These are phyloP conservation scores for Sporothrix phasma DNA, from an alignment of 2,329 filamentous ascomycete genomes.

Conservation along the genomic window DNA sequence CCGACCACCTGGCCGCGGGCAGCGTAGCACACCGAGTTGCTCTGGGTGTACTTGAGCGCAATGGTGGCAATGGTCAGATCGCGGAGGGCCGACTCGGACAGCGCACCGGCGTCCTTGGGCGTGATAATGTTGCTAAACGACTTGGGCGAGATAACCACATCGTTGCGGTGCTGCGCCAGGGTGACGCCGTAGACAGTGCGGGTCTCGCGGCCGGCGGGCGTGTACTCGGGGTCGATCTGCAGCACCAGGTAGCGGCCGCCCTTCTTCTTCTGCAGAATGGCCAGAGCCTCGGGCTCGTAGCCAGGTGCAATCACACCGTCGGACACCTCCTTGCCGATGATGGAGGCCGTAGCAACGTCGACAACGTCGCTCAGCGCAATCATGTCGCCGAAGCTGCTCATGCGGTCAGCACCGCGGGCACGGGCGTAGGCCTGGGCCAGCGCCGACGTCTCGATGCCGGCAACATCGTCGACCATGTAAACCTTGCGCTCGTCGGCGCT, in stretches of 20 bases:
- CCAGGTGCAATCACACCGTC: conserved; percentile 91
- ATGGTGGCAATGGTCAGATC: conserved; percentile 94
- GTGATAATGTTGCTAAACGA: conserved; percentile 81
- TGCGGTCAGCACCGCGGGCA: conserved; percentile 89
- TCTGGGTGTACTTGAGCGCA: conserved; percentile 96
- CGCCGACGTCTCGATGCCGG: conserved; percentile 72
- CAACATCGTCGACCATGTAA: conserved; percentile 96
- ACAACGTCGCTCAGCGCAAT: conserved; percentile 88
- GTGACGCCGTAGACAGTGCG: conserved; percentile 85
- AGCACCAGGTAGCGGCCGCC: conserved; percentile 92
- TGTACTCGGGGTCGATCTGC: conserved; percentile 83
- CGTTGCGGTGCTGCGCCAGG: conserved; percentile 85
- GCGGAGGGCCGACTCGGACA: conserved; percentile 73
- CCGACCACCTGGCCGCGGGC: conserved; percentile 88
- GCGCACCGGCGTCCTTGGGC: conserved; percentile 62
- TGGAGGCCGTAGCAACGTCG: conserved; percentile 87
- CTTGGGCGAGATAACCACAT: conserved; percentile 72
- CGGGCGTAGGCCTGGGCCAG: conserved; percentile 93
- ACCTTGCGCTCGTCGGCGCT: conserved; percentile 86
- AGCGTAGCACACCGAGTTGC: conserved; percentile 97
- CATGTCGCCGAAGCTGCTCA: conserved; percentile 97
- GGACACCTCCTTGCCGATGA: conserved; percentile 95
- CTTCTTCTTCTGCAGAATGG: conserved; percentile 96
- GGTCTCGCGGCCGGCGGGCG: conserved; percentile 69
- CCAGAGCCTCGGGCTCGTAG: conserved; percentile 75